A percentile compares a stretch with the other conserved stretches of the same genome.
phyloP scores from a whole-genome alignment of 2,329 filamentous ascomycete genomes.

The Stenocarpella maydis region DNA sequence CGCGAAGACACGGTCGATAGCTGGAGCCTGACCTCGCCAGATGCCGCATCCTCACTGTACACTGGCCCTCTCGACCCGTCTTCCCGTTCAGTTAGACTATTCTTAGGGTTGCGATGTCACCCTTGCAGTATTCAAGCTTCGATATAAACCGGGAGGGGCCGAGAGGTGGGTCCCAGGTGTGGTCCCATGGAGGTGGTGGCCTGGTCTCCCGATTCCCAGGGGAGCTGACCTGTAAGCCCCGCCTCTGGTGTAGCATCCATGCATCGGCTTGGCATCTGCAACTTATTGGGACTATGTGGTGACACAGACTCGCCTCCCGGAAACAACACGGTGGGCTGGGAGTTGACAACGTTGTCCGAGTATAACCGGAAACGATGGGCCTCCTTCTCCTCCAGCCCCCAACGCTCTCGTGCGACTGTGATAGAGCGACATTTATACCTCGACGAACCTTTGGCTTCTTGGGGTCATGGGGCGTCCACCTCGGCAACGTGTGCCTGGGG shows the following conservation, averaged over 20 bases:
- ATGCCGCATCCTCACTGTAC: neutral
- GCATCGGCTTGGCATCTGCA: constrained; percentile 9
- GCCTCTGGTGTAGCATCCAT: constrained; percentile 4
- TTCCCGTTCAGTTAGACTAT: constrained; percentile 5
- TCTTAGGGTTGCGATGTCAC: neutral
- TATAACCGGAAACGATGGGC: neutral
- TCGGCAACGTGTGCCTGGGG: constrained; percentile 20
- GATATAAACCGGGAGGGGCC: constrained; percentile 27
- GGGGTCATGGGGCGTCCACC: neutral
- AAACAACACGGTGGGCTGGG: constrained; percentile 14
- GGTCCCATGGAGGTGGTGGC: constrained; percentile 6
- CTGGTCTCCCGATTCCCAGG: constrained; percentile 20
- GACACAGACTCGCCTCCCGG: constrained; percentile 15
- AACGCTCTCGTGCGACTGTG: constrained; percentile 19
- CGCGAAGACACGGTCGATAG: neutral
- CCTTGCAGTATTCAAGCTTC: neutral
- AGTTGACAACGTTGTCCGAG: constrained; percentile 10
- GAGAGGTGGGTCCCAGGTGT: constrained; percentile 12
- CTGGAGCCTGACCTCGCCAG: neutral
- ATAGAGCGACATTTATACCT: neutral
- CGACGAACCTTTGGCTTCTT: neutral
- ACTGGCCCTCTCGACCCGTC: neutral
- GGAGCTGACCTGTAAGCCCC: constrained; percentile 27
- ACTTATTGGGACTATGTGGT: constrained; percentile 7
- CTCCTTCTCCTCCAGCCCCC: neutral